Conservation (phyloP, 768 basidiomycete species). For the Asterophora parasitica region DNA sequence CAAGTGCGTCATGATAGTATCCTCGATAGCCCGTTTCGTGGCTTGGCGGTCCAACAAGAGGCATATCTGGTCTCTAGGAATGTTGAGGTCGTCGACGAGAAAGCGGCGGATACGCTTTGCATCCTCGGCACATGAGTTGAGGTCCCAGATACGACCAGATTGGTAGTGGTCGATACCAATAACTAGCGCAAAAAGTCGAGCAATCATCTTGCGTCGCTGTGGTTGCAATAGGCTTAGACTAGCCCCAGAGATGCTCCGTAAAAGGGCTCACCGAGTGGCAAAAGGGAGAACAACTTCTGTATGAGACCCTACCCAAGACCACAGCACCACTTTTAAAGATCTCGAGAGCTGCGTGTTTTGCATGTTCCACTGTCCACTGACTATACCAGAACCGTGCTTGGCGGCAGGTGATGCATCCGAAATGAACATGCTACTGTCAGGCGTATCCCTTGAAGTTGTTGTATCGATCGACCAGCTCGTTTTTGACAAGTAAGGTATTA, state of each 20-base stretch:
- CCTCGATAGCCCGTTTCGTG: constrained; percentile 57
- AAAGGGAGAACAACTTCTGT: background rate
- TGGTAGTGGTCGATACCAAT: constrained; percentile 70
- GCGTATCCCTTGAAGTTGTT: background rate
- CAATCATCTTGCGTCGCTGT: constrained; percentile 16
- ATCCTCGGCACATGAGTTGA: constrained; percentile 62
- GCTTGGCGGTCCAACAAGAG: constrained; percentile 54
- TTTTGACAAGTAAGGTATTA: background rate
- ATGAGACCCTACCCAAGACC: background rate
- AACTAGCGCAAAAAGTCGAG: constrained; percentile 57
- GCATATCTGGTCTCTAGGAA: constrained; percentile 54
- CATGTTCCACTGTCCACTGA: background rate
- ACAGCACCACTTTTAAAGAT: background rate
- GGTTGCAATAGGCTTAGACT: background rate
- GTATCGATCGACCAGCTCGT: background rate
- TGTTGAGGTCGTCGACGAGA: constrained; percentile 51
- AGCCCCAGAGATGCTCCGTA: background rate
- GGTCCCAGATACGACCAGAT: constrained; percentile 59
- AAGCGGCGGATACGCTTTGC: constrained; percentile 54
- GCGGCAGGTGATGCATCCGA: constrained; percentile 1
- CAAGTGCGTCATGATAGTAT: constrained; percentile 56
- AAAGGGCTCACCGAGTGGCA: background rate
- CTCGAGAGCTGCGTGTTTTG: background rate
- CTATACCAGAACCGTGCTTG: background rate
- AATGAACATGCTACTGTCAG: background rate